Evolutionary conservation across 2,329 filamentous ascomycete species (phyloP).

Genomic region (Clarireedia paspali): DNA sequence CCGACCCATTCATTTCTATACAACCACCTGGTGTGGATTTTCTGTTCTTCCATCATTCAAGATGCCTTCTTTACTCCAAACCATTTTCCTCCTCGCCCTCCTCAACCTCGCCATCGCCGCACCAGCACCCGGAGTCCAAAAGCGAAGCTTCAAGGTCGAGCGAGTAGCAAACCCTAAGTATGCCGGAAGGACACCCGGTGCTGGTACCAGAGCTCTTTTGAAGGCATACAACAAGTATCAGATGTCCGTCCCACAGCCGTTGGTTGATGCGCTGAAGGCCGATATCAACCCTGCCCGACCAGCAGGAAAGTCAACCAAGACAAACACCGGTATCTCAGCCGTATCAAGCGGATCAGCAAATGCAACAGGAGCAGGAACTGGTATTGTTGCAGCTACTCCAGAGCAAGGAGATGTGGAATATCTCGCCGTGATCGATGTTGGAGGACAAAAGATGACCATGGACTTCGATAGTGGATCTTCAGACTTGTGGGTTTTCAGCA

Average conservation of each 20-base stretch:
- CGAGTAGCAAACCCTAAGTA: constrained; percentile 37
- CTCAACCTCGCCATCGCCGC: constrained; percentile 39
- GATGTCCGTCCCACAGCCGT: constrained; percentile 39
- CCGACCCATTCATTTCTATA: constrained; percentile 4
- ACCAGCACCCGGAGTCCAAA: constrained; percentile 35
- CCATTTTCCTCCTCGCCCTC: constrained; percentile 39
- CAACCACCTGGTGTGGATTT: constrained; percentile 10
- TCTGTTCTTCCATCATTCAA: constrained; percentile 10
- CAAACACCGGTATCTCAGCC: constrained; percentile 6
- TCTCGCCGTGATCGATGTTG: constrained; percentile 24
- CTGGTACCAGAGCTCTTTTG: constrained; percentile 42
- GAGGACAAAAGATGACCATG: constrained; percentile 28
- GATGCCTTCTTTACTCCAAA: constrained; percentile 27
- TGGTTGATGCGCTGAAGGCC: constrained; percentile 33
- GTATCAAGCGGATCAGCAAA: constrained; percentile 17
- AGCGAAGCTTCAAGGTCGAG: constrained; percentile 29
- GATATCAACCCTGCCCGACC: constrained; percentile 6
- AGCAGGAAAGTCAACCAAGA: constrained; percentile 6
- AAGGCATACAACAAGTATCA: constrained; percentile 64
- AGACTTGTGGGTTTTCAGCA: constrained; percentile 32
- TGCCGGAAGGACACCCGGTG: constrained; percentile 25
- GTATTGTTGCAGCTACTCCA: constrained; percentile 56
- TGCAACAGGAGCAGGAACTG: constrained; percentile 35
- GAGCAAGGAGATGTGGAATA: constrained; percentile 35
- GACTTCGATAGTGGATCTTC: constrained; percentile 30